Conservation (phyloP, 257 asterid species). For the Henckelia pumila region DNA sequence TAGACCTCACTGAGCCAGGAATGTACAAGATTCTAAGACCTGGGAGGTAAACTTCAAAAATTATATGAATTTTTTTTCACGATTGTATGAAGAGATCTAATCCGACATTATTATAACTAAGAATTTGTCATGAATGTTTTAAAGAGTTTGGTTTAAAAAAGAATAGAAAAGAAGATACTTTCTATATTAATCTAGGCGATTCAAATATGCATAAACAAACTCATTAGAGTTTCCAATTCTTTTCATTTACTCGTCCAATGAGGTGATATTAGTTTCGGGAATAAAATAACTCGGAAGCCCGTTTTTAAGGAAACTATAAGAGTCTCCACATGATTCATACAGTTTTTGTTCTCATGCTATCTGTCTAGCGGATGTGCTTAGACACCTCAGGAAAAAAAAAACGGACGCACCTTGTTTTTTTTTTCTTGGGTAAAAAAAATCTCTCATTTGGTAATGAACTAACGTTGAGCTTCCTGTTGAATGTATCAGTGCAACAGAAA, state of each 20-base stretch:
- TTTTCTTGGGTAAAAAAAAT: too few relatives aligned
- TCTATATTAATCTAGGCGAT: neutral
- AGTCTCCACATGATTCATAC: neutral
- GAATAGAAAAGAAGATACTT: too few relatives aligned
- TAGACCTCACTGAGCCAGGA: slow-evolving; percentile 72
- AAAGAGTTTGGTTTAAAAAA: too few relatives aligned
- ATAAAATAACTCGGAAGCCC: neutral
- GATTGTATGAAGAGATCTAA: neutral
- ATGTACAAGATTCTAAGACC: slow-evolving; percentile 76
- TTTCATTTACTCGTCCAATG: neutral
- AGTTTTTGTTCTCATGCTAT: too few relatives aligned
- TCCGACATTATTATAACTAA: neutral
- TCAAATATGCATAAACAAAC: neutral
- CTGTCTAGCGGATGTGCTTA: too few relatives aligned
- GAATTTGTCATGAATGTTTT: too few relatives aligned
- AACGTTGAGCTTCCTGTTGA: too few relatives aligned
- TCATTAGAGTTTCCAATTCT: neutral
- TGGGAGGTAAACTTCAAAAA: slow-evolving; percentile 59
- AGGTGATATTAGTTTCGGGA: too few relatives aligned
- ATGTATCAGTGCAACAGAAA: too few relatives aligned
- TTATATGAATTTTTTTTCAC: slow-evolving; percentile 2
- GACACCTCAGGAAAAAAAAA: too few relatives aligned
- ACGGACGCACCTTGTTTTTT: too few relatives aligned
- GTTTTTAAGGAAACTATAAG: neutral
- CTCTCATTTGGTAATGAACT: too few relatives aligned